Evolutionary conservation across 441 rosid genomes (phyloP).

Genomic region (Cnidoscolus chayamansa): DNA sequence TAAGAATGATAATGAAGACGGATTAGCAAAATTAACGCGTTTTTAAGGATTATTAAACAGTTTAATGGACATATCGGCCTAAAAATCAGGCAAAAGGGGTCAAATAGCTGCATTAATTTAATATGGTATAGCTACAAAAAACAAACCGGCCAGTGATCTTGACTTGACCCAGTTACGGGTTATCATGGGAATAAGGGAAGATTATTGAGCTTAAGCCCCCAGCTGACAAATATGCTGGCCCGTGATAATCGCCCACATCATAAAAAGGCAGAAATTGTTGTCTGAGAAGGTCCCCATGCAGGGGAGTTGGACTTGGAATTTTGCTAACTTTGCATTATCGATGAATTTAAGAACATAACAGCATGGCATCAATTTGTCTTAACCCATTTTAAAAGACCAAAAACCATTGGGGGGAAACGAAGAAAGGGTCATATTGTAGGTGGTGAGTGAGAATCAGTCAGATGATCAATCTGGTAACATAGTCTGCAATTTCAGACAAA

Average conservation of each 20-base stretch:
- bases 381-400: background rate
- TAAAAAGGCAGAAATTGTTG: too few relatives aligned
- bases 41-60: constrained; percentile 9
- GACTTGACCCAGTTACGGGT: constrained; percentile 1
- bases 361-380: background rate
- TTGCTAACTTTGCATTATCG: too few relatives aligned
- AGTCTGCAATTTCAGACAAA: too few relatives aligned
- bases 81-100: background rate
- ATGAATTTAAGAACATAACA: too few relatives aligned
- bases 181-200: background rate
- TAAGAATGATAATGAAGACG: background rate
- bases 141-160: background rate
- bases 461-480: background rate
- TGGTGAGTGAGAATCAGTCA: background rate
- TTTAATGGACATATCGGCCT: background rate
- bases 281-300: too few relatives aligned
- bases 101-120: background rate
- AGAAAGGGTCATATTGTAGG: background rate
- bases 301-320: too few relatives aligned
- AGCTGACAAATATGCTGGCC: constrained; percentile 13
- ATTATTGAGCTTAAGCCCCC: background rate
- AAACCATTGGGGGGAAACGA: background rate
- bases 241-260: background rate
- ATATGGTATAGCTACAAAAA: background rate
- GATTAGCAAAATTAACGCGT: constrained; percentile 9